These are phyloP conservation scores for Aspergillus carlsbadensis DNA, from an alignment of 495 filamentous ascomycete genomes.

Conservation along the genomic window DNA sequence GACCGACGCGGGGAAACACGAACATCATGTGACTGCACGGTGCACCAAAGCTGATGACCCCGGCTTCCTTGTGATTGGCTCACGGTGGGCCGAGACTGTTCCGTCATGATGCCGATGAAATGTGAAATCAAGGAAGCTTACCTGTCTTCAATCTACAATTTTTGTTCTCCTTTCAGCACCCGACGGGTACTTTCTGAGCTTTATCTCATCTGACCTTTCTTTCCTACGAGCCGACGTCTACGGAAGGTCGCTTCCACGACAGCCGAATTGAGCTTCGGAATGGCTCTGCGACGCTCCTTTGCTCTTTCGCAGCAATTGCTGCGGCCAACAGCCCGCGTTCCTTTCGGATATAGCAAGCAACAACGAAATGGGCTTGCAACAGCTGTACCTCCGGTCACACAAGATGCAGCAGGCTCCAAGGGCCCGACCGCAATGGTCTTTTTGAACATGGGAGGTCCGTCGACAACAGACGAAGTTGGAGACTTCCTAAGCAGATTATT, in stretches of 20 bases:
- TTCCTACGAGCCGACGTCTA: background rate
- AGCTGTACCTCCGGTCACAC: constrained; percentile 70
- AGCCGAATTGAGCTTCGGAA: constrained; percentile 16
- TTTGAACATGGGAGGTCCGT: constrained; percentile 98
- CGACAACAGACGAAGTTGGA: constrained; percentile 81
- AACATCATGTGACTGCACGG: constrained; percentile 39
- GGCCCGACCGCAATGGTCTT: constrained; percentile 95
- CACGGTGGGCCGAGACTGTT: constrained; percentile 3
- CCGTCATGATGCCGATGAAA: constrained; percentile 17
- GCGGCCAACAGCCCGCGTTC: constrained; percentile 25
- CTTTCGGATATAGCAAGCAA: constrained; percentile 24
- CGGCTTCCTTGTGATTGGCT: constrained; percentile 28
- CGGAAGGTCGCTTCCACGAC: background rate
- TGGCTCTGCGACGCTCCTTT: constrained; percentile 40
- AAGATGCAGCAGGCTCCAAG: constrained; percentile 60
- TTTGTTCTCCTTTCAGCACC: background rate
- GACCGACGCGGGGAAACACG: constrained; percentile 34
- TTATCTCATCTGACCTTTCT: background rate
- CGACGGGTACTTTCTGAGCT: too few relatives aligned
- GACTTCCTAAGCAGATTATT: constrained; percentile 93
- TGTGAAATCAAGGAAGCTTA: background rate
- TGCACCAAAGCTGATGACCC: constrained; percentile 30
- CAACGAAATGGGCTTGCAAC: constrained; percentile 55
- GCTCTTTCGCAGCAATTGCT: constrained; percentile 33
- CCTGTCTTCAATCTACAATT: background rate